Evolutionary conservation across 148 eudicot genomes (phyloP).

Genomic region (Amaranthus cruentus): DNA sequence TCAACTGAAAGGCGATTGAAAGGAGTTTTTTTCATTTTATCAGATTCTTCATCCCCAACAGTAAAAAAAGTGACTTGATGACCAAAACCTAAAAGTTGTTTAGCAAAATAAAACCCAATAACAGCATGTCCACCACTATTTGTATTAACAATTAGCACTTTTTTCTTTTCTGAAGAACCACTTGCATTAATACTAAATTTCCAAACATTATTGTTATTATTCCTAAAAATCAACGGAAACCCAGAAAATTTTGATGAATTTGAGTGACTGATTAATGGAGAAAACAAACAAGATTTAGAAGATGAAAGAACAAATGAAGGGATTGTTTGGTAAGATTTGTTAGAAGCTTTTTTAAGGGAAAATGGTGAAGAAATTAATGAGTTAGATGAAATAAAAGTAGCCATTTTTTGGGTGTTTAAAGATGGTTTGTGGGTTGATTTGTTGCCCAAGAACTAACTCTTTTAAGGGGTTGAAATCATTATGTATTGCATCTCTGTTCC

Average conservation of each 20-base stretch:
- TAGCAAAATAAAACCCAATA: conserved; percentile 91
- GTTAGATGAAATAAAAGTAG: conserved; percentile 46
- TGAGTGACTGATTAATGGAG: conserved; percentile 10
- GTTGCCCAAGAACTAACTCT: neutral
- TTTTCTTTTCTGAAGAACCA: conserved; percentile 51
- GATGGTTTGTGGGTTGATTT: conserved; percentile 17
- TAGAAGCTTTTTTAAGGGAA: conserved; percentile 24
- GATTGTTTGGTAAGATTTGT: conserved; percentile 20
- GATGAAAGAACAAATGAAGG: conserved; percentile 34
- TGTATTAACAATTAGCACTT: conserved; percentile 72
- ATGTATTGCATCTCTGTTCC: too few relatives aligned
- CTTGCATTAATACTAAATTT: conserved; percentile 34
- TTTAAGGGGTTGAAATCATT: neutral
- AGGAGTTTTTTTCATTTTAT: conserved; percentile 97
- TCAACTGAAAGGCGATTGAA: conserved; percentile 77
- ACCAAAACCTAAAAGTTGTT: conserved; percentile 73
- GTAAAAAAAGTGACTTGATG: conserved; percentile 82
- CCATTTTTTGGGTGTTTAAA: conserved; percentile 46
- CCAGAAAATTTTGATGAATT: conserved; percentile 8
- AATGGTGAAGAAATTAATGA: conserved; percentile 33
- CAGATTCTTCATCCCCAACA: conserved; percentile 83
- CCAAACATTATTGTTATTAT: conserved; percentile 9
- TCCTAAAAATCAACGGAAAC: conserved; percentile 25
- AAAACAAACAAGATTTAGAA: conserved; percentile 30
- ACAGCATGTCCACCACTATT: conserved; percentile 94